These are phyloP conservation scores for Pascua guehoae DNA, from an alignment of 1,284 basidiomycete genomes.

Conservation along the genomic window DNA sequence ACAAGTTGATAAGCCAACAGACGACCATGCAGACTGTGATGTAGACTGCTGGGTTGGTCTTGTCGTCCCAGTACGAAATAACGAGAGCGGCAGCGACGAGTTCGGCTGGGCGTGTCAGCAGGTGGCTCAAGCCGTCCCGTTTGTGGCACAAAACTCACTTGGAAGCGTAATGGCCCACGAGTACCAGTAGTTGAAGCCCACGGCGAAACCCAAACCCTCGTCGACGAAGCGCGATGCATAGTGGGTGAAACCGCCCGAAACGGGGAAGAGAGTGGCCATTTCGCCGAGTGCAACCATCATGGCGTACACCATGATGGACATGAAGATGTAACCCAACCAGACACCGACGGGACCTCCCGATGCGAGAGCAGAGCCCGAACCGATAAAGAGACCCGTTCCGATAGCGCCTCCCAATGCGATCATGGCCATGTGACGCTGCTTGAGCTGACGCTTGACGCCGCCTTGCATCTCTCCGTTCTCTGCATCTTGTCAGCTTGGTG, in stretches of 20 bases:
- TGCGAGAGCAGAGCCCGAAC: slow-evolving; percentile 51
- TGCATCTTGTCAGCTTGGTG: neutral
- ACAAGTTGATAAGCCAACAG: slow-evolving; percentile 49
- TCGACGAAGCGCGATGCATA: slow-evolving; percentile 54
- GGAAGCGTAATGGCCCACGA: slow-evolving; percentile 40
- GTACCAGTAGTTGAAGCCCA: slow-evolving; percentile 40
- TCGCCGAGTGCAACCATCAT: slow-evolving; percentile 51
- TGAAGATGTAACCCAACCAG: slow-evolving; percentile 47
- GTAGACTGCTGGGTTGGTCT: slow-evolving; percentile 45
- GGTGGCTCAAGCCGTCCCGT: neutral
- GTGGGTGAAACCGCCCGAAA: slow-evolving; percentile 46
- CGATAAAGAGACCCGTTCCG: slow-evolving; percentile 51
- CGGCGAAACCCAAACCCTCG: slow-evolving; percentile 52
- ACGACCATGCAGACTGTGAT: slow-evolving; percentile 48
- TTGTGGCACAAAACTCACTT: slow-evolving; percentile 5
- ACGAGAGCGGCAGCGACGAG: slow-evolving; percentile 24
- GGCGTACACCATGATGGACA: slow-evolving; percentile 44
- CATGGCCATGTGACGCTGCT: slow-evolving; percentile 50
- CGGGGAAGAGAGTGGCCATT: slow-evolving; percentile 49
- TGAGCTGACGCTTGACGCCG: slow-evolving; percentile 39
- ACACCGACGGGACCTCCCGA: slow-evolving; percentile 53
- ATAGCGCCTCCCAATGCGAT: slow-evolving; percentile 54
- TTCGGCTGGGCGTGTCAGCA: slow-evolving; percentile 17
- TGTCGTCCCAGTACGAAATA: slow-evolving; percentile 37
- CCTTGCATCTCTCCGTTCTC: slow-evolving; percentile 24